Evolutionary conservation across 768 basidiomycete species (phyloP), one percentile per base, ranked within the genome.

Genomic region (Myochromella boudieri): DNA sequence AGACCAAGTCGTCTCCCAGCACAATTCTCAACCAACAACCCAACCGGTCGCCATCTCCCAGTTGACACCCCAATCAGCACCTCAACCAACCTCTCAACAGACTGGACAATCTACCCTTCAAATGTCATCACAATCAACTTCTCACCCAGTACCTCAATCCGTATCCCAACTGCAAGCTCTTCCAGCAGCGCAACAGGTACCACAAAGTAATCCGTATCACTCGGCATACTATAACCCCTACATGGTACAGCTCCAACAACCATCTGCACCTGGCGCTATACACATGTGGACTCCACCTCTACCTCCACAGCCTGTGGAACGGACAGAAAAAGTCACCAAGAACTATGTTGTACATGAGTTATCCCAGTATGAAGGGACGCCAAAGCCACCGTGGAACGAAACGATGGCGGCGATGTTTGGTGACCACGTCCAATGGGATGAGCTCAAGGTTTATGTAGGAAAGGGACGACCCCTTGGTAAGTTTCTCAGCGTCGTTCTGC

Each of bases 361-460:
- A 2, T 70, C 66, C 2, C 80, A 85, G 51, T 60, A 64, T 1
- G 66, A 73, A 18, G 69, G 68, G 4, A 63, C 66, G 1, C 63
- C 69, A 0, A 80, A 81, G 48, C 84, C 87, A 0, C 59, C 64
- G 0, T 87, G 88, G 86, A 71, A 68, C 37, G 80, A 85, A 24
- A 91, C 86, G 9, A 88, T 94, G 85, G 58, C 74, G 6, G 84
- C 90, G 1, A 75, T 95, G 70, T 91, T 97, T 56, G 93, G 95
- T 1, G 74, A 87, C 41, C 86, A 95, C 55, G 84, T 85, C 7
- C 76, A 84, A 38, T 97, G 89, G 89, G 82, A 87, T 41, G 77
- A 84, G 22, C 48, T 88, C 17, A 80, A 74, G 49, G 84, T 85
- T 5, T 88, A 79, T 54, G 69, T 72, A 1, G 74, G 78, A 18